Conservation (phyloP, 225 moss, liverwort and hornwort species). For the Physcomitrium patens region DNA sequence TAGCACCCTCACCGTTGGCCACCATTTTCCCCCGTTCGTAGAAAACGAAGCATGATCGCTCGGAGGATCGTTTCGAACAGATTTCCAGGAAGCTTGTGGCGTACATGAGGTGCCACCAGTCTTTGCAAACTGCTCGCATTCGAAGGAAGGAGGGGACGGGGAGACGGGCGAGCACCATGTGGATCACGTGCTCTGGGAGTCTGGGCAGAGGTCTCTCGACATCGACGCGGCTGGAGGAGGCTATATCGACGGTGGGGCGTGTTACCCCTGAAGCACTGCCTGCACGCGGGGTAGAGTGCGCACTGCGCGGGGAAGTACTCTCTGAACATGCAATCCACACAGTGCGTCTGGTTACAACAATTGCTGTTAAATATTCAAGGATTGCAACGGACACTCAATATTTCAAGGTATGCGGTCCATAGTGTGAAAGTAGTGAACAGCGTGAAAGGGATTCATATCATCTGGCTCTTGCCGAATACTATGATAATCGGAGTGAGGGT, state of each 20-base stretch:
- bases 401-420: too few relatives aligned
- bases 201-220: conserved; percentile 12
- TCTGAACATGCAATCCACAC: background rate
- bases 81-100: conserved; percentile 26
- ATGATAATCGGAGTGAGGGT: too few relatives aligned
- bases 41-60: conserved; percentile 29
- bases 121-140: conserved; percentile 29
- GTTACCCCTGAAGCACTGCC: conserved; percentile 16
- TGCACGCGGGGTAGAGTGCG: conserved; percentile 4
- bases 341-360: background rate
- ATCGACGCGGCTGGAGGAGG: conserved; percentile 10
- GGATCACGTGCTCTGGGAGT: conserved; percentile 25
- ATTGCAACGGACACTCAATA: too few relatives aligned
- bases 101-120: conserved; percentile 35
- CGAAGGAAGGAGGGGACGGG: conserved; percentile 28
- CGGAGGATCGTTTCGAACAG: conserved; percentile 15
- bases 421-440: too few relatives aligned
- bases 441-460: too few relatives aligned
- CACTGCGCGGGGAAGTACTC: background rate
- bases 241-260: conserved; percentile 10
- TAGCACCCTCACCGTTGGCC: conserved; percentile 26
- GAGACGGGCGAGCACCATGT: conserved; percentile 27
- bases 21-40: conserved; percentile 28
- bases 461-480: too few relatives aligned
- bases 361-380: background rate